A percentile compares a stretch with the other conserved stretches of the same genome.
phyloP scores from a whole-genome alignment of 805 yeast species.

The Komagataella ulmi region DNA sequence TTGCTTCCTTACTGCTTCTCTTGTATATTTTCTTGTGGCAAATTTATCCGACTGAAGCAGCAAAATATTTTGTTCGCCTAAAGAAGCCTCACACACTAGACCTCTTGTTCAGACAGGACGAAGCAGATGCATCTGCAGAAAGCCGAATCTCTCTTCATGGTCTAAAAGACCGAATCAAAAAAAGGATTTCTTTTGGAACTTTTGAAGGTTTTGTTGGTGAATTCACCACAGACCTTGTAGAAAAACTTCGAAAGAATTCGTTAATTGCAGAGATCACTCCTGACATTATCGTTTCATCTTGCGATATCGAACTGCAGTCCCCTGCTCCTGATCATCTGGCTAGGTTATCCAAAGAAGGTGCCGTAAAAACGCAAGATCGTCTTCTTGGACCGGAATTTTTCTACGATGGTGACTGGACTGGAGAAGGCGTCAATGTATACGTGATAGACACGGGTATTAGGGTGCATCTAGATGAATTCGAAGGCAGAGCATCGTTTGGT shows the following conservation, averaged over 20 bases:
- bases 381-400: slow-evolving; percentile 23
- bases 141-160: slow-evolving; percentile 18
- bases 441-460: slow-evolving; percentile 79
- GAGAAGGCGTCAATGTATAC: slow-evolving; percentile 57
- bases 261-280: slow-evolving; percentile 56
- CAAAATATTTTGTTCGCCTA: slow-evolving; percentile 34
- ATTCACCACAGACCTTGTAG: slow-evolving; percentile 33
- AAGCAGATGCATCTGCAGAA: slow-evolving; percentile 2
- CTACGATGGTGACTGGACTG: slow-evolving; percentile 32
- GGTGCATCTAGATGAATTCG: slow-evolving; percentile 47
- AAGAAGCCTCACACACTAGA: slow-evolving; percentile 36
- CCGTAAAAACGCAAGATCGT: slow-evolving; percentile 10
- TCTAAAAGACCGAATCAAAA: slow-evolving; percentile 31
- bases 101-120: slow-evolving; percentile 30
- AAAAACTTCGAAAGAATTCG: slow-evolving; percentile 40
- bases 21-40: slow-evolving; percentile 1
- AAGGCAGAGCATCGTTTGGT: slow-evolving; percentile 46
- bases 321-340: slow-evolving; percentile 42
- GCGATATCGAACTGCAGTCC: slow-evolving; percentile 27
- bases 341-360: slow-evolving; percentile 38
- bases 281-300: slow-evolving; percentile 48
- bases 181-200: slow-evolving; percentile 50
- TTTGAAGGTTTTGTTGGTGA: slow-evolving; percentile 62
- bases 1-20: not conserved
- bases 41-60: not conserved